These are phyloP conservation scores for Pestalotiopsis sp. DNA, from an alignment of 2,329 filamentous ascomycete species.

Conservation along the genomic window DNA sequence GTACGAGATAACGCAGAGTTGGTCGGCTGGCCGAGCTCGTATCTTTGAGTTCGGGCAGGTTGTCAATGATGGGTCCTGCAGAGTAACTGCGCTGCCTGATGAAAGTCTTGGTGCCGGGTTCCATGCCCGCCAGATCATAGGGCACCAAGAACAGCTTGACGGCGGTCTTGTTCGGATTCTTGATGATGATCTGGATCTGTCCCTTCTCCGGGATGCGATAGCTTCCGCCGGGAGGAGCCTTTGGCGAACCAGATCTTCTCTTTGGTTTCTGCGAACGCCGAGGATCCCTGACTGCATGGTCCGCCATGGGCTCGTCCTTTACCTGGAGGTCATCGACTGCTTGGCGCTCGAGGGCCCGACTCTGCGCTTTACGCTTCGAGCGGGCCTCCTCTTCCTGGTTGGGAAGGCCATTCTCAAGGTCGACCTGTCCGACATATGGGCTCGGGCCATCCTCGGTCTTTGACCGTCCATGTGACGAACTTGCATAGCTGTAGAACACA, in stretches of 20 bases:
- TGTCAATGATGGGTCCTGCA: conserved; percentile 80
- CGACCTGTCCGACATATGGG: conserved; percentile 92
- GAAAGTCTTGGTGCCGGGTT: conserved; percentile 92
- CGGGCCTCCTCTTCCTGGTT: conserved; percentile 52
- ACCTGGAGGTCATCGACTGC: conserved; percentile 31
- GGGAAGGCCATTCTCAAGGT: conserved; percentile 79
- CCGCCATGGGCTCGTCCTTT: conserved; percentile 19
- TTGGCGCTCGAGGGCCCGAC: conserved; percentile 42
- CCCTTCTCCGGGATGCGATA: conserved; percentile 94
- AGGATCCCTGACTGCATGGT: conserved; percentile 33
- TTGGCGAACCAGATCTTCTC: conserved; percentile 60
- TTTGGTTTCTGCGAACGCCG: conserved; percentile 42
- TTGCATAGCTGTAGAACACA: conserved; percentile 92
- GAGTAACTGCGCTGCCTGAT: conserved; percentile 94
- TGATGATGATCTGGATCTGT: conserved; percentile 94
- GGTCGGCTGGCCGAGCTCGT: conserved; percentile 55
- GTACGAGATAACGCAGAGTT: conserved; percentile 85
- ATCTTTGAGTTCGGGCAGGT: conserved; percentile 41
- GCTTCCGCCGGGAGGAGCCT: conserved; percentile 80
- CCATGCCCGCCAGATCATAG: conserved; percentile 91
- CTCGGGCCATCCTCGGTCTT: conserved; percentile 84
- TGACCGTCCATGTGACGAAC: conserved; percentile 63
- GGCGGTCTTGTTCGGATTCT: conserved; percentile 97
- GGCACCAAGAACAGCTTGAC: conserved; percentile 95
- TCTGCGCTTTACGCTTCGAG: conserved; percentile 51